A percentile compares a stretch with the other conserved stretches of the same genome.
Evolutionary conservation across 305 asterid species (phyloP).

Genomic region (Fraxinus sp.): DNA sequence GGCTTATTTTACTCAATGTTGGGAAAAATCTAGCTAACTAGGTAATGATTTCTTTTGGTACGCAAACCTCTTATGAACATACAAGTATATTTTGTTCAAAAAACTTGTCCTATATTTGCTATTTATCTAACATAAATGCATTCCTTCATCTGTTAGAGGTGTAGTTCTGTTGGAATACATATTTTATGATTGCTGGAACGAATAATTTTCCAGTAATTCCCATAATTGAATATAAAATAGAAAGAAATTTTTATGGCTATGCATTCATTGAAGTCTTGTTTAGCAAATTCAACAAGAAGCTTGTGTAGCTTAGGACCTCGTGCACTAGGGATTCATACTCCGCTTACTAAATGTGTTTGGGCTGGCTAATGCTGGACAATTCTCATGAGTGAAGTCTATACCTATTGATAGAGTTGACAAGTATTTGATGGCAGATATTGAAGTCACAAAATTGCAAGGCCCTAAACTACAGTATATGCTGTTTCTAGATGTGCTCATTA

Average conservation of each 20-base stretch:
- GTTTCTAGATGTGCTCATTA: conserved; percentile 11
- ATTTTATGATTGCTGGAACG: neutral
- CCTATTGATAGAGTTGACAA: conserved; percentile 25
- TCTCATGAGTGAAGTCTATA: conserved; percentile 31
- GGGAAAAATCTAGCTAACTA: conserved; percentile 24
- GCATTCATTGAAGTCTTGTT: neutral
- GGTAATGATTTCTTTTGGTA: conserved; percentile 37
- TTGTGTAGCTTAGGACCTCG: conserved; percentile 14
- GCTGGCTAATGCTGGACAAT: conserved; percentile 27
- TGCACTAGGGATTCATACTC: conserved; percentile 26
- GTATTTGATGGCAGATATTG: conserved; percentile 26
- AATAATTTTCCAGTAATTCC: neutral
- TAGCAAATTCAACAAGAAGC: conserved; percentile 9
- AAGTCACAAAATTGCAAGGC: conserved; percentile 27
- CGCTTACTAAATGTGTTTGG: conserved; percentile 33
- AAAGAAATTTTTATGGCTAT: neutral
- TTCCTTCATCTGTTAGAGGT: neutral
- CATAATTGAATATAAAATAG: neutral
- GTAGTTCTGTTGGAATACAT: neutral
- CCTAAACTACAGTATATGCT: conserved; percentile 26
- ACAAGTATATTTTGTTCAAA: neutral
- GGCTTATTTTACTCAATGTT: conserved; percentile 38
- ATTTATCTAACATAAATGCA: neutral
- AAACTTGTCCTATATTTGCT: neutral
- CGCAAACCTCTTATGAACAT: conserved; percentile 13